Conservation (phyloP, 306 rosid genomes). For the Castanopsis chinensis region DNA sequence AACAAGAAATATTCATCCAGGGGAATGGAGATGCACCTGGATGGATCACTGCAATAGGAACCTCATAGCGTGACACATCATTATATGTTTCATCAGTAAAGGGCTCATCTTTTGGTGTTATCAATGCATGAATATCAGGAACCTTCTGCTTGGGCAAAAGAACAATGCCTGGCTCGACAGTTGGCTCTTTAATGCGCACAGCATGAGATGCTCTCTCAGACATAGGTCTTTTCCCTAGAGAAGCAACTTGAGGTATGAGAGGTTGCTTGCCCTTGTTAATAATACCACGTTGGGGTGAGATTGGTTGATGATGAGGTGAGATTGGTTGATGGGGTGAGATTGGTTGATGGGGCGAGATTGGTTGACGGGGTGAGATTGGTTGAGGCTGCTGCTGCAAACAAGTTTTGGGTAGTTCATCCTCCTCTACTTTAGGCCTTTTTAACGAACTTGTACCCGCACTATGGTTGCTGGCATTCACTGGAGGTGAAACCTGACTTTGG, state of each 20-base stretch:
- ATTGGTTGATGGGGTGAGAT: conserved; percentile 23
- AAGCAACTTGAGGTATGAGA: conserved; percentile 32
- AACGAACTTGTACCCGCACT: conserved; percentile 30
- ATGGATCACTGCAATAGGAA: conserved; percentile 57
- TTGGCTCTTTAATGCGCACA: conserved; percentile 36
- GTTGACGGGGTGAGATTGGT: conserved; percentile 21
- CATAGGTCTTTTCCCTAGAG: conserved; percentile 29
- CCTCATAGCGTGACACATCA: conserved; percentile 32
- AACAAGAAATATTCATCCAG: conserved; percentile 10
- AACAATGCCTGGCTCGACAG: conserved; percentile 32
- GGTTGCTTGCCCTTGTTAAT: conserved; percentile 76
- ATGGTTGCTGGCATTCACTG: conserved; percentile 24
- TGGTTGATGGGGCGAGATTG: conserved; percentile 24
- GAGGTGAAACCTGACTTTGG: conserved; percentile 44
- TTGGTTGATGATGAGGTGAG: conserved; percentile 20
- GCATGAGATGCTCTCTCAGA: conserved; percentile 27
- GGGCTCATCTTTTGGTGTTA: conserved; percentile 90
- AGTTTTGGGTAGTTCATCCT: conserved; percentile 27
- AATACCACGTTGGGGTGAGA: conserved; percentile 25
- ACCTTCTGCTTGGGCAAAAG: conserved; percentile 28
- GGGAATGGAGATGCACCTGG: conserved; percentile 49
- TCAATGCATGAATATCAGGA: conserved; percentile 29
- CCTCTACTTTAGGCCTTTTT: conserved; percentile 55
- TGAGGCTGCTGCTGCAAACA: conserved; percentile 33
- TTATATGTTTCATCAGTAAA: conserved; percentile 35